A percentile compares a stretch with the other conserved stretches of the same genome.
Evolutionary conservation across 371 early-diverging fungal species (phyloP).

Genomic region (Rhizopus delemar): DNA sequence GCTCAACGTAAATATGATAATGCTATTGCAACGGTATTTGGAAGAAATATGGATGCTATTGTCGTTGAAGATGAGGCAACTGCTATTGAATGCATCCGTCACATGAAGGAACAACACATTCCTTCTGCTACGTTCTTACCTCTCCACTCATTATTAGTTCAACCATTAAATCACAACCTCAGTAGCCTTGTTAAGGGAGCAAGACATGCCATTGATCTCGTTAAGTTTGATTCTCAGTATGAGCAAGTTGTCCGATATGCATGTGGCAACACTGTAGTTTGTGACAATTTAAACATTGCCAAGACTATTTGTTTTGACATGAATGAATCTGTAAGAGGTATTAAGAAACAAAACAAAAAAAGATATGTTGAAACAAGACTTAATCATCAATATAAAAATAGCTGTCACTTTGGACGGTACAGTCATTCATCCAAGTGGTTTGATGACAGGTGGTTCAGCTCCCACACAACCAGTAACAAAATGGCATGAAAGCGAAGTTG

Average conservation of each 20-base stretch:
- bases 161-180: slow-evolving; percentile 78
- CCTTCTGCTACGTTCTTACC: slow-evolving; percentile 96
- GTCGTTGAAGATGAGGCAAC: slow-evolving; percentile 77
- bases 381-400: slow-evolving; percentile 17
- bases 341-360: slow-evolving; percentile 6
- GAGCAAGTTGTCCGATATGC: slow-evolving; percentile 85
- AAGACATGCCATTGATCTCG: slow-evolving; percentile 84
- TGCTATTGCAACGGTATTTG: slow-evolving; percentile 79
- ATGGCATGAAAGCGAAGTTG: slow-evolving; percentile 88
- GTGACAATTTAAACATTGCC: slow-evolving; percentile 87
- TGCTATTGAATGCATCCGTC: slow-evolving; percentile 84
- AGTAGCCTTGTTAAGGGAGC: slow-evolving; percentile 77
- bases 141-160: slow-evolving; percentile 74
- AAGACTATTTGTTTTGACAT: slow-evolving; percentile 80
- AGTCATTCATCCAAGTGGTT: slow-evolving; percentile 92
- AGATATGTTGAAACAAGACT: background rate
- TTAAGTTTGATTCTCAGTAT: slow-evolving; percentile 79
- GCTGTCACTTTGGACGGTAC: slow-evolving; percentile 93
- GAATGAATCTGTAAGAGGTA: slow-evolving; percentile 81
- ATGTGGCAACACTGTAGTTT: slow-evolving; percentile 86
- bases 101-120: slow-evolving; percentile 90
- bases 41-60: slow-evolving; percentile 79
- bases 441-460: slow-evolving; percentile 89
- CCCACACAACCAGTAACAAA: slow-evolving; percentile 52
- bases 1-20: slow-evolving; percentile 91